Conservation (phyloP, 306 rosid species). For the Lathyrus sativus region DNA sequence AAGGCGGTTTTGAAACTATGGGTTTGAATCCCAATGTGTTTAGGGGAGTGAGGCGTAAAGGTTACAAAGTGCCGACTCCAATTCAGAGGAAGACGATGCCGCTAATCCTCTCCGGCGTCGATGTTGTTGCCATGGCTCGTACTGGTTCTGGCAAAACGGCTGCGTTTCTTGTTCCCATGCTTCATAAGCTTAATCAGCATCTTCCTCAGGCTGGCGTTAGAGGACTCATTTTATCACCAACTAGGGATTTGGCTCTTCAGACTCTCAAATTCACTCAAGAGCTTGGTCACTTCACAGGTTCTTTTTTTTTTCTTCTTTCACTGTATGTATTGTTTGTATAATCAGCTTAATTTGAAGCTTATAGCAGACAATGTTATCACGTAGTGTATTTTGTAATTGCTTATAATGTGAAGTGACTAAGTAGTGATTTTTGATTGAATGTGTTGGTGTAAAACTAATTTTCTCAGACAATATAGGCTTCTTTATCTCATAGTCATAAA, state of each 20-base stretch:
- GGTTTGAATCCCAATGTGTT: constrained; percentile 62
- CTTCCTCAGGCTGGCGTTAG: constrained; percentile 78
- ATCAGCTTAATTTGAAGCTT: not conserved
- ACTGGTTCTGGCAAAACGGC: constrained; percentile 98
- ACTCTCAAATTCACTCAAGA: constrained; percentile 83
- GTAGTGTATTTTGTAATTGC: not conserved
- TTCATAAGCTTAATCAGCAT: constrained; percentile 77
- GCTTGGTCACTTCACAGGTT: constrained; percentile 76
- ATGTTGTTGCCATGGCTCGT: constrained; percentile 97
- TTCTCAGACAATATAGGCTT: not conserved
- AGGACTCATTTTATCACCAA: constrained; percentile 84
- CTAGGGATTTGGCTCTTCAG: constrained; percentile 86
- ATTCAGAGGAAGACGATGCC: constrained; percentile 97
- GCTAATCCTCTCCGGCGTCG: constrained; percentile 74
- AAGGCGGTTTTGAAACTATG: constrained; percentile 79
- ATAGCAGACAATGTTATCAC: not conserved
- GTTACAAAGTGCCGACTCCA: constrained; percentile 88
- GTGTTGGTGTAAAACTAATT: not conserved
- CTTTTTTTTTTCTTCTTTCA: not conserved
- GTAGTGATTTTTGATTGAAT: not conserved
- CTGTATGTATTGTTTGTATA: not conserved
- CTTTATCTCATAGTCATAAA: not conserved
- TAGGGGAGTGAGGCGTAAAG: constrained; percentile 78
- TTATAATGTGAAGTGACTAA: not conserved
- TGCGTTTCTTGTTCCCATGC: constrained; percentile 87